Evolutionary conservation across 2,329 filamentous ascomycete genomes (phyloP).

Genomic region (Salinomyces thailandicus): DNA sequence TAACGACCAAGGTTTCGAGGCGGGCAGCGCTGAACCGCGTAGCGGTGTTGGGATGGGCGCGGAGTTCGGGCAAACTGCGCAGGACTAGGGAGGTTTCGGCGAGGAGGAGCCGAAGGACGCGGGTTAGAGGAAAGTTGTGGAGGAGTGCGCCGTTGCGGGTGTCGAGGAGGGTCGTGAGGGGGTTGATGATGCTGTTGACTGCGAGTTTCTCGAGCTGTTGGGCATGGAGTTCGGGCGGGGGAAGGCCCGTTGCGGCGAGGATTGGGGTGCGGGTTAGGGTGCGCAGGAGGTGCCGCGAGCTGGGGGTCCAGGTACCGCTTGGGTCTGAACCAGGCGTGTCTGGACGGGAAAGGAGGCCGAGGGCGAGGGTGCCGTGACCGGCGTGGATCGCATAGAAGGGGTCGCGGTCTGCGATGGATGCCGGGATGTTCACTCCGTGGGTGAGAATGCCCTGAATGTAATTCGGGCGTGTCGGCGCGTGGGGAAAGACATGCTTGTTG

Average conservation of each 20-base stretch:
- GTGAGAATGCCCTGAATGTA: conserved; percentile 63
- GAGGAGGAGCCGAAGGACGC: conserved; percentile 60
- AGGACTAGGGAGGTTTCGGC: conserved; percentile 66
- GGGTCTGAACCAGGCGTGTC: conserved; percentile 16
- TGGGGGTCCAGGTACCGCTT: conserved; percentile 25
- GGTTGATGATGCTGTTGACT: conserved; percentile 66
- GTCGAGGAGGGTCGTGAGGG: conserved; percentile 70
- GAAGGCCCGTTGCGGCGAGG: conserved; percentile 50
- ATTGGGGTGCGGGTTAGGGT: conserved; percentile 52
- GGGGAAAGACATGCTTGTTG: conserved; percentile 58
- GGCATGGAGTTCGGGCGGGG: conserved; percentile 53
- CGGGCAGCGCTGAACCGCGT: conserved; percentile 51
- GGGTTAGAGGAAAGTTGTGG: conserved; percentile 53
- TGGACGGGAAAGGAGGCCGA: conserved; percentile 39
- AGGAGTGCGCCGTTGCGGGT: conserved; percentile 62
- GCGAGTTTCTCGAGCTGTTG: conserved; percentile 71
- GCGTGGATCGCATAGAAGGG: conserved; percentile 47
- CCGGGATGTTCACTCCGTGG: conserved; percentile 42
- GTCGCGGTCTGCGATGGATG: conserved; percentile 24
- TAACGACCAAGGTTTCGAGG: conserved; percentile 49
- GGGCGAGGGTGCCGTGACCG: conserved; percentile 47
- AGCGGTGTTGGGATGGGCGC: conserved; percentile 48
- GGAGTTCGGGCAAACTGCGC: conserved; percentile 61
- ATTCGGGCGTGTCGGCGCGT: conserved; percentile 54
- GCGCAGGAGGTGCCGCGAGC: conserved; percentile 50